phyloP scores from a whole-genome alignment of 1,284 basidiomycete species.

The Rhizoctonia solani region DNA sequence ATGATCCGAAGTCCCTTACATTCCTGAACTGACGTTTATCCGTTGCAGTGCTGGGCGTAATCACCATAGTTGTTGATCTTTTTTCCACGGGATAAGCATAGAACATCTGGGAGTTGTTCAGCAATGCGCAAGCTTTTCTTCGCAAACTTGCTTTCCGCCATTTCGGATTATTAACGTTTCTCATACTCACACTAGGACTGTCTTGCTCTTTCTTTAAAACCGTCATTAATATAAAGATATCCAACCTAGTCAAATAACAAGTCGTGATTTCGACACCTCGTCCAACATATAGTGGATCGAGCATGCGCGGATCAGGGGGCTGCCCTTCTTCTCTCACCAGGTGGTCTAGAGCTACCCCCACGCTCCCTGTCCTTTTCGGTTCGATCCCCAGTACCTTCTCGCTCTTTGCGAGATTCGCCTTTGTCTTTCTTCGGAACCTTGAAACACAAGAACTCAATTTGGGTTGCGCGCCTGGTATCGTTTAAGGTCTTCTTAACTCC shows the following conservation, averaged over 20 bases:
- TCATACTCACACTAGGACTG: background rate
- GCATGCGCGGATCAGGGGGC: constrained; percentile 1
- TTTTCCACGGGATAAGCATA: constrained; percentile 42
- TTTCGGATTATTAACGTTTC: constrained; percentile 2
- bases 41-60: constrained; percentile 63
- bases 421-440: constrained; percentile 53
- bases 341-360: constrained; percentile 22
- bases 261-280: background rate
- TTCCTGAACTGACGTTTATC: constrained; percentile 33
- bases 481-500: constrained; percentile 88
- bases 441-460: constrained; percentile 94
- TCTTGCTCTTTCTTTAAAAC: background rate
- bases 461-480: constrained; percentile 86
- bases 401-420: constrained; percentile 42
- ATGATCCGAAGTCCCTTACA: background rate
- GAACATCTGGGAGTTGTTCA: background rate
- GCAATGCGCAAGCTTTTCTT: background rate
- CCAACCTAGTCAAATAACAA: background rate
- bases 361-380: constrained; percentile 20
- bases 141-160: background rate
- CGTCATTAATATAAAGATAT: background rate
- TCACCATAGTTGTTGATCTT: constrained; percentile 73
- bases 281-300: background rate
- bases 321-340: constrained; percentile 19
- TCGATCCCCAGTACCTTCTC: constrained; percentile 36